Conservation (phyloP, 805 yeast species). For the Isabelozyma pseudorhagii region DNA sequence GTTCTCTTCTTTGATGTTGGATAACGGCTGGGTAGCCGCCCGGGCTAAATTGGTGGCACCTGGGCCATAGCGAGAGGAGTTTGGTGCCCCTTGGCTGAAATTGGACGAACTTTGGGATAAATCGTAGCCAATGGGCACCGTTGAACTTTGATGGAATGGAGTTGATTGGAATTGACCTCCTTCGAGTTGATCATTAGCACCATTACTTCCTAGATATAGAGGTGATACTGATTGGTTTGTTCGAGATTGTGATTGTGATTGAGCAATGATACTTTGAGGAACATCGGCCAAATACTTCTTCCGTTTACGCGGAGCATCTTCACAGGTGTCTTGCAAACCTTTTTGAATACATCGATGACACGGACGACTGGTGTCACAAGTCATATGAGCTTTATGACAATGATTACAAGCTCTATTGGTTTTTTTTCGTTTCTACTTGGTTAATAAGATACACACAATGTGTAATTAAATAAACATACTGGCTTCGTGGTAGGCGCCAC, state of each 20-base stretch:
- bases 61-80: background rate
- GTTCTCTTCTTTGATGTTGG: background rate
- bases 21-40: background rate
- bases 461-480: background rate
- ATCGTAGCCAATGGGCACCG: background rate
- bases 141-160: conserved; percentile 10
- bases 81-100: background rate
- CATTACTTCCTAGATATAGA: conserved; percentile 2
- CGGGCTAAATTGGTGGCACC: background rate
- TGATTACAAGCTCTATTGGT: conserved; percentile 87
- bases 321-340: conserved; percentile 68
- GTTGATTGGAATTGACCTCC: conserved; percentile 3
- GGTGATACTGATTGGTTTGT: background rate
- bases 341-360: conserved; percentile 74
- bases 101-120: background rate
- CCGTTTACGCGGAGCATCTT: conserved; percentile 85
- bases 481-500: background rate
- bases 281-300: conserved; percentile 77
- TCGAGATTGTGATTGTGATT: background rate
- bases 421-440: conserved; percentile 47
- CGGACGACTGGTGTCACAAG: conserved; percentile 84
- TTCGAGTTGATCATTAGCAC: background rate
- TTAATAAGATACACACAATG: conserved; percentile 3
- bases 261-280: conserved; percentile 25
- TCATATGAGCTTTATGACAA: conserved; percentile 87